Evolutionary conservation across 305 asterid species (phyloP).

Genomic region (Fraxinus sp.): DNA sequence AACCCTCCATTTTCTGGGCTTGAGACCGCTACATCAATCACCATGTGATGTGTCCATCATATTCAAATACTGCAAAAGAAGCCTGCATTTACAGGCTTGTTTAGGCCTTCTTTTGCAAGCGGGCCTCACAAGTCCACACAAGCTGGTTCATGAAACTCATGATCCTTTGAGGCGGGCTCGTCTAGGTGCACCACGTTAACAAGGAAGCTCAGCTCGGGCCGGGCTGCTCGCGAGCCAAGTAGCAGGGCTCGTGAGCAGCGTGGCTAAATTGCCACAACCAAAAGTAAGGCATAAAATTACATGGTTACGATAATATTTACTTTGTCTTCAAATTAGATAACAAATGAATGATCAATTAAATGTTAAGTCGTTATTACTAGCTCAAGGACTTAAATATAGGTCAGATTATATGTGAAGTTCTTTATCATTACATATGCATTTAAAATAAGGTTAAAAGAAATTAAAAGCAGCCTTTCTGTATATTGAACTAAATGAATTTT

Average conservation of each 20-base stretch:
- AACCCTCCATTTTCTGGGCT: background rate
- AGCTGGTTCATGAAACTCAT: background rate
- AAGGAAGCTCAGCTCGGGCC: background rate
- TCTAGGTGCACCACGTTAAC: background rate
- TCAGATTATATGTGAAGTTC: background rate
- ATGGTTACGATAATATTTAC: background rate
- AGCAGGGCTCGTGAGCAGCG: background rate
- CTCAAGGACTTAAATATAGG: background rate
- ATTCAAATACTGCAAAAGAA: background rate
- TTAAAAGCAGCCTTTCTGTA: background rate
- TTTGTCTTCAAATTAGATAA: constrained; percentile 6
- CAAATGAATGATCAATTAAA: background rate
- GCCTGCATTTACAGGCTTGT: background rate
- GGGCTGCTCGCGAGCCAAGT: background rate
- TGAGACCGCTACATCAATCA: background rate
- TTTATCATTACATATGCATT: background rate
- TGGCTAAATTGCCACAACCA: background rate
- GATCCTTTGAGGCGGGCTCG: background rate
- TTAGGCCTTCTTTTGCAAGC: background rate
- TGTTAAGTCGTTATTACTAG: background rate
- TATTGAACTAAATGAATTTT: background rate
- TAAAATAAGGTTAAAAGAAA: background rate
- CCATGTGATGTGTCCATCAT: background rate
- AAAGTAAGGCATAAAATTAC: background rate
- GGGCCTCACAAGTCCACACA: background rate